Evolutionary conservation across 2,329 filamentous ascomycete genomes (phyloP), one percentile per base, ranked within the genome.

Genomic region (Trichoderma gracile): DNA sequence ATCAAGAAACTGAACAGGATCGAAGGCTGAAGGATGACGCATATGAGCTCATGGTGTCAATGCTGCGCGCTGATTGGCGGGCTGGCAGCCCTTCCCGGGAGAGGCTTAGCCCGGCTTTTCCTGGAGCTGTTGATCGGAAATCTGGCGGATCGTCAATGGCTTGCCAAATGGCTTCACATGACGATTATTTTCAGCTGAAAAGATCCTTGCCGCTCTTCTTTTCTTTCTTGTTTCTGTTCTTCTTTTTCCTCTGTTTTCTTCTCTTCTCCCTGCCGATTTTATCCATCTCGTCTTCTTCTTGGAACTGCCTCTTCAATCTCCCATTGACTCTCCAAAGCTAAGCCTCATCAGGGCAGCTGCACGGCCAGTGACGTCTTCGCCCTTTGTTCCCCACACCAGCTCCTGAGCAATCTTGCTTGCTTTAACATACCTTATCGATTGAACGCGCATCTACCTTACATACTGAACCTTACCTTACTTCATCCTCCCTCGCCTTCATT

Each of bases 311-410:
- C 14, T 14, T 14, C 14, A 12, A 38, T 14, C 33, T 9, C 7
- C 21, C 2, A 12, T 57, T 27, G 42, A 12, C 40, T 57, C 15
- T 45, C 19, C 42, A 42, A 23, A 19, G 56, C 56, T 61, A 61
- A 14, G 23, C 38, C 58, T 14, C 38, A 53, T 45, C 33, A 52
- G 47, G 38, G 58, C 40, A 50, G 17, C 23, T 42, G 38, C 33
- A 30, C 33, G n/a, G 46, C 46, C 54, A 64, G 63, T 64, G 63
- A 64, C 63, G 63, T 64, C 47, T 46, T 64, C 33, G 54, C 47
- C 47, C 55, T 38, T 33, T 19, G 58, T 38, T 53, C 63, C 55
- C 63, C 63, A 64, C 63, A 56, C 46, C 55, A 64, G 63, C 63
- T 64, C 60, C 60, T 59, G 42, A 55, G 27, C 53, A 46, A 64